Conservation (phyloP, 108 stramenopile genomes). For the Cyclotella cryptica region DNA sequence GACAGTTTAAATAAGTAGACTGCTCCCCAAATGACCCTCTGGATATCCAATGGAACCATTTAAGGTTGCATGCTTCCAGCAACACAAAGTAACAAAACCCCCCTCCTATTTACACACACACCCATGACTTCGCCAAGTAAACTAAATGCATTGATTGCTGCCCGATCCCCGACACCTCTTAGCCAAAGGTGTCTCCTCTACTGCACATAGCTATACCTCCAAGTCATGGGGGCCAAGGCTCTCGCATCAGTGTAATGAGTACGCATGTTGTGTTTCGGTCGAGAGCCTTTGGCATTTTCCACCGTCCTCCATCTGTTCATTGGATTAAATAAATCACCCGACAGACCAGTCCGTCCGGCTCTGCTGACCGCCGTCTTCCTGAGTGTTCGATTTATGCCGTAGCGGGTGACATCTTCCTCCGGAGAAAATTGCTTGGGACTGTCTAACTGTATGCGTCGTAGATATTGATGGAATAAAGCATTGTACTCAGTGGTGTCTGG, state of each 20-base stretch:
- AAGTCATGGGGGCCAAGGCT: constrained; percentile 14
- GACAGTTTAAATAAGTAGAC: too few species aligned
- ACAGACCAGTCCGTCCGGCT: constrained; percentile 6
- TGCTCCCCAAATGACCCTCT: too few species aligned
- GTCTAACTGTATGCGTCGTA: background rate
- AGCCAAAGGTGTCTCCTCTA: constrained; percentile 1
- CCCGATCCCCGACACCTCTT: constrained; percentile 10
- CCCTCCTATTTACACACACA: too few species aligned
- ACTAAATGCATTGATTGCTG: too few species aligned
- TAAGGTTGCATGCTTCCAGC: too few species aligned
- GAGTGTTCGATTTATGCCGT: too few species aligned
- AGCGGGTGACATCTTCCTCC: constrained; percentile 8
- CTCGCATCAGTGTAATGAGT: constrained; percentile 17
- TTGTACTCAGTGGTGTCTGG: background rate
- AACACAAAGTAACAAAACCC: too few species aligned
- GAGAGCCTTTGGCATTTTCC: background rate
- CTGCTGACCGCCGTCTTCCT: too few species aligned
- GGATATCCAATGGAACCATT: too few species aligned
- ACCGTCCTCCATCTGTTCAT: constrained; percentile 20
- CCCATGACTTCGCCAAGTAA: too few species aligned
- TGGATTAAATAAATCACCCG: background rate
- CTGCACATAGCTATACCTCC: constrained; percentile 11
- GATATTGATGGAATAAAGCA: constrained; percentile 12
- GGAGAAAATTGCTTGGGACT: background rate
- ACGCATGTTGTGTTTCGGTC: constrained; percentile 3